These are phyloP conservation scores for Heracleum sosnowskyi DNA, from an alignment of 129 eudicot genomes.

Conservation along the genomic window DNA sequence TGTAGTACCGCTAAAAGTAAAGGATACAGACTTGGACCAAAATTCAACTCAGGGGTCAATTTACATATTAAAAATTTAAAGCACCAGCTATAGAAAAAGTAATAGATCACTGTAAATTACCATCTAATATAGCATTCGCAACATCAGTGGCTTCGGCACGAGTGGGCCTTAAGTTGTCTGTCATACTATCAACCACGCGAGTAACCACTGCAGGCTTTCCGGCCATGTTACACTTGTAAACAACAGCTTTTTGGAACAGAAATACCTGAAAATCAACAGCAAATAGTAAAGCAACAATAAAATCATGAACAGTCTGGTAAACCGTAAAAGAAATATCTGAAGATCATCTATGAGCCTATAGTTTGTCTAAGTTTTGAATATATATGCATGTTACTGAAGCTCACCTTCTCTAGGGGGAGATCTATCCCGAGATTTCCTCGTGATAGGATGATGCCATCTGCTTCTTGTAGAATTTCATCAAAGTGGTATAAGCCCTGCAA, in stretches of 20 bases:
- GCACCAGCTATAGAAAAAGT: background rate
- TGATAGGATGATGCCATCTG: conserved; percentile 79
- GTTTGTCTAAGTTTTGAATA: background rate
- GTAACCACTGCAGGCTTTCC: no score
- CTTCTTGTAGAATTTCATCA: conserved; percentile 79
- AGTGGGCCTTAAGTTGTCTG: conserved; percentile 76
- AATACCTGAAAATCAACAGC: background rate
- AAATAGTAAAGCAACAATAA: background rate
- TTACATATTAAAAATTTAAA: background rate
- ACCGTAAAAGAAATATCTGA: background rate
- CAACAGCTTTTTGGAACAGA: no score
- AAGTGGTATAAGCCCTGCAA: conserved; percentile 60
- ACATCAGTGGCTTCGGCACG: conserved; percentile 89
- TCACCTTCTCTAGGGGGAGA: conserved; percentile 84
- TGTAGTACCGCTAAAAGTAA: background rate
- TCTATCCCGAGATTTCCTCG: conserved; percentile 82
- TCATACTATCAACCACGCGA: no score
- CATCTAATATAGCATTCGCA: conserved; percentile 79
- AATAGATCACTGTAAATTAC: conserved; percentile 21
- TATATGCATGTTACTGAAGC: background rate
- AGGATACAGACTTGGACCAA: background rate
- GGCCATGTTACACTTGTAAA: no score
- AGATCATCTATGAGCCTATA: background rate
- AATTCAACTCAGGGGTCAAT: background rate
- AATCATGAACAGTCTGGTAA: no score